Evolutionary conservation across 805 yeast genomes (phyloP).

Genomic region (Limtongia smithiae): DNA sequence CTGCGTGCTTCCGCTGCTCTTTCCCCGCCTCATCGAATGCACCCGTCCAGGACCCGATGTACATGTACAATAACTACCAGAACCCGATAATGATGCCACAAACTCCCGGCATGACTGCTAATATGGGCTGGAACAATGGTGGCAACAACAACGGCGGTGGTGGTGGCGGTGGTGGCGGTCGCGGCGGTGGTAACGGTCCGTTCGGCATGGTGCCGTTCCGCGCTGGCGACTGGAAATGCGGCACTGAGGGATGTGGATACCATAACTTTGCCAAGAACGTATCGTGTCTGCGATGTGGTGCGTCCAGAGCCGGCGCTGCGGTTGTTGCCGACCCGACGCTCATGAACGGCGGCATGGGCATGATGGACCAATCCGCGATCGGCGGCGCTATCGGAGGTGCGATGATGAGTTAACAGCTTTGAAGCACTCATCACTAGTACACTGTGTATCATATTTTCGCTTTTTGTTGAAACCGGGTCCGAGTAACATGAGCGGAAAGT

Average conservation of each 20-base stretch:
- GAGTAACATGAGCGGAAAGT: not conserved
- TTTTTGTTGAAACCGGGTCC: too few relatives aligned
- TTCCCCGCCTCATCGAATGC: constrained; percentile 74
- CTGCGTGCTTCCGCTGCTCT: constrained; percentile 89
- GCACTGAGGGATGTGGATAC: constrained; percentile 70
- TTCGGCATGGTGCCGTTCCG: constrained; percentile 76
- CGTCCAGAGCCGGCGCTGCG: constrained; percentile 48
- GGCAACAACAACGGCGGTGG: constrained; percentile 25
- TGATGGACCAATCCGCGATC: constrained; percentile 18
- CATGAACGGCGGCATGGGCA: constrained; percentile 27
- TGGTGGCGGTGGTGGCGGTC: constrained; percentile 23
- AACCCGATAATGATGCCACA: constrained; percentile 24
- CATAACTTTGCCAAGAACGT: constrained; percentile 91
- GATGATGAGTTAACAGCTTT: constrained; percentile 14
- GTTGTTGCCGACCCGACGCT: constrained; percentile 31
- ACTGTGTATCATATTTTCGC: not conserved
- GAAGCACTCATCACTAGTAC: not conserved
- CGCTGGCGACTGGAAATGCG: constrained; percentile 96
- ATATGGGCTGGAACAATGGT: constrained; percentile 28
- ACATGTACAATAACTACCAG: constrained; percentile 34
- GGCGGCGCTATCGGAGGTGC: constrained; percentile 19
- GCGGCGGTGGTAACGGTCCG: constrained; percentile 30
- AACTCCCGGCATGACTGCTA: constrained; percentile 23
- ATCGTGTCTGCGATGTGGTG: constrained; percentile 84
- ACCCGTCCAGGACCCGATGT: constrained; percentile 60